Base-by-base conservation (phyloP, 2,329 filamentous ascomycete genomes). In the Penicillium vulpinum region DNA sequence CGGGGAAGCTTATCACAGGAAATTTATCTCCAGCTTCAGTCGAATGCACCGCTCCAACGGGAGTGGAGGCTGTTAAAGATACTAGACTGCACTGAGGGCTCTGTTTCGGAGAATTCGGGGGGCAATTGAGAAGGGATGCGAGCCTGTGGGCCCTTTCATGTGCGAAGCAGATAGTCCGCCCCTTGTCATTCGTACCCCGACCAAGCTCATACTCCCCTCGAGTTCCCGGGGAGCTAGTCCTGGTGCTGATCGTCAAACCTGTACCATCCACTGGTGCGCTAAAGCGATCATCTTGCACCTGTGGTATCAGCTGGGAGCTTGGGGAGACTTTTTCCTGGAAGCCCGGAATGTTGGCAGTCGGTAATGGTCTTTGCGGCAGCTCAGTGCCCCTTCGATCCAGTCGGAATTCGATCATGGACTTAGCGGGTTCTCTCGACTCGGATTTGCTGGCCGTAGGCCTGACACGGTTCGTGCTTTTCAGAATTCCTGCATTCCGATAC, bases 401-500 rank as follows among this genome's bases (percentile, higher is more conserved):
- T 62, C 62, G 68, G 63, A 59, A 53, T 51, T 70, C 67, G 62
- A 62, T 66, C 64, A 64, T 63, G 48, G 66, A 63, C 62, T 61
- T 53, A 33, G 62, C 57, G 43, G 52, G 56, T 26, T 65, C 59
- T 46, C 58, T 55, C 39, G 54, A 43, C 45, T 67, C 65, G 36
- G 62, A 58, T 51, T 67, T 64, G 43, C 62, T 65, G 44, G 66
- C 64, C 16, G 66, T 71, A 57, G 70, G 70, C 48, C 73, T 70
- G 57, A 73, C 64, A 51, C 69, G 69, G 68, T 74, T 75, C 58
- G 73, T 60, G 61, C 50, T 66, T 54, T 67, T 71, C 41, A 69
- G 66, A 69, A 72, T 73, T 58, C 71, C 68, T 64, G 67, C 73
- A 75, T 75, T 75, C 73, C 69, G 65, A 61, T 67, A 59, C 63